Conservation (phyloP, 2,329 filamentous ascomycete genomes). For the Alternaria alternata region DNA sequence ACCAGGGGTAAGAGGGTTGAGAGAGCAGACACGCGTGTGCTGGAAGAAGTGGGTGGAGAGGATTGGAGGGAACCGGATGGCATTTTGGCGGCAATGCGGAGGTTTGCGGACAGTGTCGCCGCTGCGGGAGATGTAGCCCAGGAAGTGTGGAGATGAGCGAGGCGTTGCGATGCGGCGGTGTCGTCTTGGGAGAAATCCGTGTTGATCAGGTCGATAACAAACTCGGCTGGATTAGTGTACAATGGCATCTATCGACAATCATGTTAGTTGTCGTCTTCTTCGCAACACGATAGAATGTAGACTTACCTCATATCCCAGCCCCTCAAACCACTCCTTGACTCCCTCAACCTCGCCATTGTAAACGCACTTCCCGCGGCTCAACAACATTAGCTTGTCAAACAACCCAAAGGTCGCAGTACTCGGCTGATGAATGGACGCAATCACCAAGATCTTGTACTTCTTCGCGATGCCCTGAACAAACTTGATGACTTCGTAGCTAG, state of each 20-base stretch:
- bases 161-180: slow-evolving; percentile 56
- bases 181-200: slow-evolving; percentile 72
- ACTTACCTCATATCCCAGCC: slow-evolving; percentile 58
- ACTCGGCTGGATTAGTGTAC: slow-evolving; percentile 82
- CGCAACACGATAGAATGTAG: neutral
- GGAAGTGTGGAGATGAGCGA: slow-evolving; percentile 62
- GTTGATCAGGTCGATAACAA: slow-evolving; percentile 79
- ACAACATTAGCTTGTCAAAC: slow-evolving; percentile 79
- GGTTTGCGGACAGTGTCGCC: slow-evolving; percentile 30
- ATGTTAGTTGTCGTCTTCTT: neutral
- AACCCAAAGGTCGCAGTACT: slow-evolving; percentile 80
- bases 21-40: slow-evolving; percentile 54
- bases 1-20: slow-evolving; percentile 70
- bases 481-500: slow-evolving; percentile 77
- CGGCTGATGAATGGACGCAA: slow-evolving; percentile 86
- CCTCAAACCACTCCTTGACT: slow-evolving; percentile 70
- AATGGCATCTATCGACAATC: slow-evolving; percentile 63
- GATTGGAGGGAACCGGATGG: neutral
- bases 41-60: neutral
- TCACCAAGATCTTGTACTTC: slow-evolving; percentile 75
- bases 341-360: slow-evolving; percentile 73
- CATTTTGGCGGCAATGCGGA: slow-evolving; percentile 24
- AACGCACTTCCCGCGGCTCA: slow-evolving; percentile 74
- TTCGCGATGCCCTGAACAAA: slow-evolving; percentile 73
- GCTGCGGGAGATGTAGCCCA: slow-evolving; percentile 63